Percentiles rank a stretch among this genome's conserved stretches.
Conservation (phyloP, 805 yeast species). For the Hanseniaspora nectarophila region DNA sequence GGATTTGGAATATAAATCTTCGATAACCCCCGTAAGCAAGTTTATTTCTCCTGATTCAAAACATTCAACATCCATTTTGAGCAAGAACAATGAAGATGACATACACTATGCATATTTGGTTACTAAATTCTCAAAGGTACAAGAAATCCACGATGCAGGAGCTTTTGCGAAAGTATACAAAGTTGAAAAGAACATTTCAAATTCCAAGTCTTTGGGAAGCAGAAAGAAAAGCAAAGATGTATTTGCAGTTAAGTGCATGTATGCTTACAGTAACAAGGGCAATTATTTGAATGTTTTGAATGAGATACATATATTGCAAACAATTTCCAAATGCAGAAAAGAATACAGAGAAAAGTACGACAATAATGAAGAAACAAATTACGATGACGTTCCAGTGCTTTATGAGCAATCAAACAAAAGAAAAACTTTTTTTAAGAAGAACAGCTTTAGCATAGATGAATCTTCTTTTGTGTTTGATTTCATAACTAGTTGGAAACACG, state of each 20-base stretch:
- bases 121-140: conserved; percentile 49
- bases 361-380: not conserved
- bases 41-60: conserved; percentile 13
- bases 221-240: conserved; percentile 33
- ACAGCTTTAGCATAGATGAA: conserved; percentile 38
- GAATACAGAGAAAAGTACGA: conserved; percentile 14
- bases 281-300: conserved; percentile 53
- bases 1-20: conserved; percentile 24
- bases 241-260: conserved; percentile 82
- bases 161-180: conserved; percentile 84
- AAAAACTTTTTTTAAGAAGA: conserved; percentile 19
- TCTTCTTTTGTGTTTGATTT: conserved; percentile 67
- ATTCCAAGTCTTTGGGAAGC: conserved; percentile 32
- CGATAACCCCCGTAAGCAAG: conserved; percentile 21
- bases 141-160: conserved; percentile 58
- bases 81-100: conserved; percentile 16
- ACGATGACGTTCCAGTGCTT: not conserved
- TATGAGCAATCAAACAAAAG: conserved; percentile 7
- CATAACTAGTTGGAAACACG: conserved; percentile 39
- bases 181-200: conserved; percentile 34
- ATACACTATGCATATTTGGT: conserved; percentile 32
- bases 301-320: conserved; percentile 61
- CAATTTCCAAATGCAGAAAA: conserved; percentile 31
- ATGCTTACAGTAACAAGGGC: conserved; percentile 40
- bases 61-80: conserved; percentile 1